A percentile compares a stretch with the other conserved stretches of the same genome.
phyloP scores from a whole-genome alignment of 805 yeast genomes.

The Myxozyma vanderwaltii region DNA sequence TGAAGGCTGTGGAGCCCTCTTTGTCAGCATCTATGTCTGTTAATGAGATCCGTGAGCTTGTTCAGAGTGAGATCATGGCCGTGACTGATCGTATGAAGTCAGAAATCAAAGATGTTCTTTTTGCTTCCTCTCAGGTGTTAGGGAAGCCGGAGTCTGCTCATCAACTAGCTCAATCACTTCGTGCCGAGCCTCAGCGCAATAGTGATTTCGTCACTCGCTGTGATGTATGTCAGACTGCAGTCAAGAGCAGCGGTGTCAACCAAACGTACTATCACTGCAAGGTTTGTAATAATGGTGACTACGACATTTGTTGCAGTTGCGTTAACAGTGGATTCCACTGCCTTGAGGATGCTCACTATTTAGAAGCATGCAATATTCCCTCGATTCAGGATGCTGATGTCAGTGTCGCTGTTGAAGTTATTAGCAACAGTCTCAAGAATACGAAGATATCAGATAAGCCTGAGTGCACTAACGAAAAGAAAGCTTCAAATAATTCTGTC shows the following conservation, averaged over 20 bases:
- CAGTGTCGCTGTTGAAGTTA: background rate
- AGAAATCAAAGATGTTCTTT: slow-evolving; percentile 8
- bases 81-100: slow-evolving; percentile 10
- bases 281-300: slow-evolving; percentile 26
- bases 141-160: no score
- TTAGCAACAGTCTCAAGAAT: background rate
- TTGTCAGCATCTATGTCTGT: background rate
- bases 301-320: slow-evolving; percentile 25
- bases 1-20: background rate
- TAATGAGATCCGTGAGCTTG: slow-evolving; percentile 5
- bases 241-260: background rate
- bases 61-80: slow-evolving; percentile 9
- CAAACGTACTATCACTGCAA: slow-evolving; percentile 27
- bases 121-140: background rate
- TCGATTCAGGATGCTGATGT: background rate
- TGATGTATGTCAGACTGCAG: slow-evolving; percentile 15
- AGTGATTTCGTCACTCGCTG: slow-evolving; percentile 15
- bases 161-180: no score
- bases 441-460: background rate
- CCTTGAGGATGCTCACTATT: slow-evolving; percentile 24
- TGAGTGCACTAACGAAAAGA: background rate
- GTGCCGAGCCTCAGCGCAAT: no score
- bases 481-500: background rate
- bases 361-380: background rate
- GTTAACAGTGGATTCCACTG: slow-evolving; percentile 27